Evolutionary conservation across 139 green algal genomes (phyloP).

Genomic region (Parachlorella kessleri): DNA sequence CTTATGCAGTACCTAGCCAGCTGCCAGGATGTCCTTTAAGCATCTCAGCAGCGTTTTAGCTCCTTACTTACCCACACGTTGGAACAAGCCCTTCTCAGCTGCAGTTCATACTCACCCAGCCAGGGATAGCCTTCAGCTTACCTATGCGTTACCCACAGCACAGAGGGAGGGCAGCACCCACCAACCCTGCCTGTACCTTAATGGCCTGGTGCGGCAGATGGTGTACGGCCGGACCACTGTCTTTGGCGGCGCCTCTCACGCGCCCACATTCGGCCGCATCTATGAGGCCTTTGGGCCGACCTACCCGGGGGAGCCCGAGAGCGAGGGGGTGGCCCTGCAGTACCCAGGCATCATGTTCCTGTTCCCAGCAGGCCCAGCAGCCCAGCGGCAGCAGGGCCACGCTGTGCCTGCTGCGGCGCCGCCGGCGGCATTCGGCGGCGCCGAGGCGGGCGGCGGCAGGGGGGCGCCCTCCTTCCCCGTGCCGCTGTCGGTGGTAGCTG

Average conservation of each 20-base stretch:
- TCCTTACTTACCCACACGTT: not conserved
- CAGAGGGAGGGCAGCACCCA: too few species aligned
- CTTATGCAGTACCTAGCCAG: too few species aligned
- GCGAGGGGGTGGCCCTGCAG: constrained; percentile 35
- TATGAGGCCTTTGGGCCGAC: constrained; percentile 57
- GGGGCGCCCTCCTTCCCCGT: constrained; percentile 28
- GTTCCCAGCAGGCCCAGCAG: constrained; percentile 22
- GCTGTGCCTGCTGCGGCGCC: not conserved
- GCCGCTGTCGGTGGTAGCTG: constrained; percentile 43
- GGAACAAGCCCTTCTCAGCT: constrained; percentile 13
- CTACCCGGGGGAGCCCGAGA: constrained; percentile 32
- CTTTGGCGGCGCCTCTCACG: constrained; percentile 34
- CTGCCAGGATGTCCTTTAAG: not conserved
- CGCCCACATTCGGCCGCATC: constrained; percentile 49
- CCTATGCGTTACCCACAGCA: too few species aligned
- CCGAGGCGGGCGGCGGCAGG: not conserved
- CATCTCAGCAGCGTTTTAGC: not conserved
- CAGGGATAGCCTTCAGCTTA: too few species aligned
- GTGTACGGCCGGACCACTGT: not conserved
- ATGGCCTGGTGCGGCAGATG: too few species aligned
- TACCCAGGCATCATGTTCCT: constrained; percentile 52
- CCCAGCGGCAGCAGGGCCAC: constrained; percentile 15
- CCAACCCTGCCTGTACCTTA: too few species aligned
- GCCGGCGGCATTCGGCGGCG: not conserved
- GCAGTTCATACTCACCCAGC: too few species aligned